Conservation (phyloP, 2,329 filamentous ascomycete species). For the Xylariaceae sp. region DNA sequence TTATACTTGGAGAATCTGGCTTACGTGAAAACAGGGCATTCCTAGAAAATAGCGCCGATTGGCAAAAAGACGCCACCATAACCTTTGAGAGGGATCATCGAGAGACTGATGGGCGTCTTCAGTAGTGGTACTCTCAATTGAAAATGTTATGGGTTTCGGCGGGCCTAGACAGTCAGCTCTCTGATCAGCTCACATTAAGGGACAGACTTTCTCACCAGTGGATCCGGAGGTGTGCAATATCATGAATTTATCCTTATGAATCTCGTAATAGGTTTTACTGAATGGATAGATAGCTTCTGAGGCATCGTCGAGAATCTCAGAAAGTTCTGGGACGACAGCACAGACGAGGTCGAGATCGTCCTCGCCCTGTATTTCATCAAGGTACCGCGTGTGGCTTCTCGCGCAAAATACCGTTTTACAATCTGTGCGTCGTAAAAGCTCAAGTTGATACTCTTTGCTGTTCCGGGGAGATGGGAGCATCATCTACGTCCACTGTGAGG, state of each 20-base stretch:
- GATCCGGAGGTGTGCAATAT: constrained; percentile 13
- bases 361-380: constrained; percentile 4
- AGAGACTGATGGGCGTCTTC: constrained; percentile 13
- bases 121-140: constrained; percentile 7
- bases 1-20: not conserved
- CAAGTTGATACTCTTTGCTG: constrained; percentile 10
- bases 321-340: constrained; percentile 3
- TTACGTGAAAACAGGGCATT: constrained; percentile 12
- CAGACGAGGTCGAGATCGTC: constrained; percentile 6
- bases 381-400: constrained; percentile 4
- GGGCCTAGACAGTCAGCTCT: not conserved
- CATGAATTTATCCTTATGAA: constrained; percentile 9
- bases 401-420: constrained; percentile 7
- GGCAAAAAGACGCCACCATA: constrained; percentile 16
- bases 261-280: constrained; percentile 1
- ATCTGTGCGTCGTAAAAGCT: constrained; percentile 4
- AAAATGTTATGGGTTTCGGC: constrained; percentile 11
- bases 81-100: constrained; percentile 3
- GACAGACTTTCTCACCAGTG: not conserved
- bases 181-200: not conserved
- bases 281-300: constrained; percentile 2
- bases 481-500: constrained; percentile 3
- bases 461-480: constrained; percentile 9
- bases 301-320: not conserved
- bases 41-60: constrained; percentile 9